These are phyloP conservation scores for Forsythia suspensa DNA, from an alignment of 257 asterid genomes.

Conservation along the genomic window DNA sequence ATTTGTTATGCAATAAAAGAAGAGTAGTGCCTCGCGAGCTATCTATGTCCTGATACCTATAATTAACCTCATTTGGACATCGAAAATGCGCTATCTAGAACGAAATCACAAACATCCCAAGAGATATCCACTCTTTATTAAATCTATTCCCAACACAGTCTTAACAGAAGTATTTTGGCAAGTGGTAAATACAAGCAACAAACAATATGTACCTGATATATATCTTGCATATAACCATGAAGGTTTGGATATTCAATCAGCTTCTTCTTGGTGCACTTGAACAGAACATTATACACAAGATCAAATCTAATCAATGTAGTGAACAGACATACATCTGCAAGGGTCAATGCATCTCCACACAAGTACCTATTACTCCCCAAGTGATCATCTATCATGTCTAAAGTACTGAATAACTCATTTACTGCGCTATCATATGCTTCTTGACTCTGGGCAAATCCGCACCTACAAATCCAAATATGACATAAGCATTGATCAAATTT, in stretches of 20 bases:
- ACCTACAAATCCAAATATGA: conserved; percentile 41
- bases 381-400: conserved; percentile 74
- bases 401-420: conserved; percentile 53
- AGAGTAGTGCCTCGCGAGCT: neutral
- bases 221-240: conserved; percentile 74
- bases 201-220: conserved; percentile 67
- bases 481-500: neutral
- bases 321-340: conserved; percentile 89
- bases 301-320: conserved; percentile 91
- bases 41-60: neutral
- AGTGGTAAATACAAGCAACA: neutral
- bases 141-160: neutral
- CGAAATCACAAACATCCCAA: neutral
- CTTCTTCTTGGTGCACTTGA: conserved; percentile 97
- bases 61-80: neutral
- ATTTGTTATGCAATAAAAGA: neutral
- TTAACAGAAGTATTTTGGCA: neutral
- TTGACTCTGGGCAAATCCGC: conserved; percentile 97
- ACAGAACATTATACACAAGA: conserved; percentile 74
- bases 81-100: neutral
- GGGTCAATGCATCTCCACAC: conserved; percentile 76
- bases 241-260: conserved; percentile 69
- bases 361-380: conserved; percentile 58
- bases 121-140: neutral
- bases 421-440: conserved; percentile 77